These are phyloP conservation scores for Balansia obtecta DNA, from an alignment of 2,329 filamentous ascomycete species.

Conservation along the genomic window DNA sequence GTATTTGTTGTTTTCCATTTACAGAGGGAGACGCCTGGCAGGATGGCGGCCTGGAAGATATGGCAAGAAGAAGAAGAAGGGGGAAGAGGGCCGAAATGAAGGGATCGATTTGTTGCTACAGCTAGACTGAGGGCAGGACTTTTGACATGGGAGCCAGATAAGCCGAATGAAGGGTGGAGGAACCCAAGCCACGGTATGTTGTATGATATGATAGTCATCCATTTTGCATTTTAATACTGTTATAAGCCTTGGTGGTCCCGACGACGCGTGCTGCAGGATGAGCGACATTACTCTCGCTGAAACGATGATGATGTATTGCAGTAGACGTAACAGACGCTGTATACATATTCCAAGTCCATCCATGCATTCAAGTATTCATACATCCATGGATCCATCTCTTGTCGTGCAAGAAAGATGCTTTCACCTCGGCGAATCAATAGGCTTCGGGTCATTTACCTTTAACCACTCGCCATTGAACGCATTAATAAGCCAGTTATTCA, in stretches of 20 bases:
- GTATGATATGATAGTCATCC: slow-evolving; percentile 13
- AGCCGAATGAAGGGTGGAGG: not conserved
- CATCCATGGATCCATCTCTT: not conserved
- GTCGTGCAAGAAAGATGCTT: not conserved
- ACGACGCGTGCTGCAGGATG: too few species aligned
- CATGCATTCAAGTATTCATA: too few species aligned
- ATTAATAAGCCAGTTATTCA: slow-evolving; percentile 87
- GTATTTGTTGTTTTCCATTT: not conserved
- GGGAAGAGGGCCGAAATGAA: not conserved
- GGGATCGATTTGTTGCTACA: not conserved
- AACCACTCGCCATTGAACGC: slow-evolving; percentile 97
- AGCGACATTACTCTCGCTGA: too few species aligned
- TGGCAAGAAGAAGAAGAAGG: too few species aligned
- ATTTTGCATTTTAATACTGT: not conserved
- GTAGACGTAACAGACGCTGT: not conserved
- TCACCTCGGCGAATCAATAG: slow-evolving; percentile 19
- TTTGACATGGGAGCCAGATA: slow-evolving; percentile 4
- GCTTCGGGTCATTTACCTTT: slow-evolving; percentile 38
- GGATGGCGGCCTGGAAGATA: not conserved
- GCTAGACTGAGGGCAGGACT: slow-evolving; percentile 5
- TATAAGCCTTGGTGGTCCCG: not conserved
- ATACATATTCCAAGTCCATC: not conserved
- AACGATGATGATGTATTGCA: too few species aligned
- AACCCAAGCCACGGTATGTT: slow-evolving; percentile 4
- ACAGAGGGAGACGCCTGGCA: not conserved